Conservation (phyloP, 805 yeast genomes). For the Candida caryicola region DNA sequence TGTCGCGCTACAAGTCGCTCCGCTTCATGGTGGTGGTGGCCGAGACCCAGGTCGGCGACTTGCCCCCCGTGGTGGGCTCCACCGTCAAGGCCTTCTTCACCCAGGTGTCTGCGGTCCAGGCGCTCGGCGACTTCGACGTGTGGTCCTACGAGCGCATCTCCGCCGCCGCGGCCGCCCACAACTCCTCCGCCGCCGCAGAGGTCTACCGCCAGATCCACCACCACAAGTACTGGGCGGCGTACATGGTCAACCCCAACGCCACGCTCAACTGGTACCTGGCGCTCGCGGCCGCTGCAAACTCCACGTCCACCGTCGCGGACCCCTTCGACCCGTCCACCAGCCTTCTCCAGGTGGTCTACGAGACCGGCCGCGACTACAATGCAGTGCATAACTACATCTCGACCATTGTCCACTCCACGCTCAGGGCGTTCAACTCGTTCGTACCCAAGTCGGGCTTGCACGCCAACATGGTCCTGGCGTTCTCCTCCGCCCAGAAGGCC, state of each 20-base stretch:
- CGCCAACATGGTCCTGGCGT: conserved; percentile 12
- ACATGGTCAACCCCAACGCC: conserved; percentile 28
- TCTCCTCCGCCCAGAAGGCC: conserved; percentile 7
- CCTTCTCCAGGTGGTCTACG: conserved; percentile 26
- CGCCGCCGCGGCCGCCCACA: conserved; percentile 17
- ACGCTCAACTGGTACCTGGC: conserved; percentile 22
- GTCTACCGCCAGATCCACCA: conserved; percentile 30
- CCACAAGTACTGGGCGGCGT: conserved; percentile 30
- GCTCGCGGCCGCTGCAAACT: conserved; percentile 12
- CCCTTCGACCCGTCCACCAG: conserved; percentile 20
- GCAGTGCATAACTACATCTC: conserved; percentile 23
- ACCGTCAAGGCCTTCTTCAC: conserved; percentile 19
- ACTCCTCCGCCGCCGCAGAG: conserved; percentile 23
- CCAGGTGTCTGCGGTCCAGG: conserved; percentile 17
- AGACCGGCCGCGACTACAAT: conserved; percentile 34
- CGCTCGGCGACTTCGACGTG: conserved; percentile 24
- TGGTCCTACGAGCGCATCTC: conserved; percentile 18
- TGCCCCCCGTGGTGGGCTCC: conserved; percentile 25
- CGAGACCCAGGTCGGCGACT: conserved; percentile 18
- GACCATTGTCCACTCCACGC: conserved; percentile 15
- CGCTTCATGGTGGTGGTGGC: conserved; percentile 27
- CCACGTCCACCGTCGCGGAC: too few species aligned
- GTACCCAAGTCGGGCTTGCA: conserved; percentile 20
- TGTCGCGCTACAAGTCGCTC: conserved; percentile 18
- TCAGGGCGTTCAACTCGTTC: conserved; percentile 14